Evolutionary conservation across 225 moss, liverwort and hornwort species (phyloP), one percentile per base, ranked within the genome.

Genomic region (Antitrichia curtipendula): DNA sequence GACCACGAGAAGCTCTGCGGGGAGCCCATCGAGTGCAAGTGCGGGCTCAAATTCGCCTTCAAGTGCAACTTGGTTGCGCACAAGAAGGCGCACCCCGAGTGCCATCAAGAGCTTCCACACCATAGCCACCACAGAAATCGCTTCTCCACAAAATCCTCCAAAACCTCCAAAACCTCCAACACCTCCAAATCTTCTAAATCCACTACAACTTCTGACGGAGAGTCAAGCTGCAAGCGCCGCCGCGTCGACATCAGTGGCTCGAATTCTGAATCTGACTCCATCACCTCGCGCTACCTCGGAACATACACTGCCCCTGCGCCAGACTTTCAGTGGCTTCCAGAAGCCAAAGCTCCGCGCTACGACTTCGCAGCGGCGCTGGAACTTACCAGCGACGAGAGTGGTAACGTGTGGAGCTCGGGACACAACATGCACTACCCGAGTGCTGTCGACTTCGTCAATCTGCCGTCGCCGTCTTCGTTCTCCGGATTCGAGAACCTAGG

Each of bases 1-100:
- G 97, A 97, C 77, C 97, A 97, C 78, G 95, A 95, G 91, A 97
- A 97, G 92, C 91, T 97, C 11, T 97, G 97, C 75, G 97, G 97
- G 38, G 93, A 95, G 84, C 94, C 94, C 10, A 95, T 97, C 74
- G 91, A 94, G 88, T 97, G 97, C 94, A 96, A 94, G 73, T 97
- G 97, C 65, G 97, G 97, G 24, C 94, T 95, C 90, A 96, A 93
- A 85, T 97, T 97, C 59, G 97, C 97, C 27, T 97, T 97, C 91
- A 97, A 97, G 79, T 97, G 97, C 89, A 97, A 97, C 89, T 45
- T 97, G 86, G 95, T 97, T 15, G 95, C 95, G 19, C 97, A 97
- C 93, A 96, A 94, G 92, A 97, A 96, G 76, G 91, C 90, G 29
- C 96, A 96, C 80, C 96, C 95, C 9, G 91, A 84, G 28, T 96